Evolutionary conservation across 495 filamentous ascomycete species (phyloP).

Genomic region (Elasticomyces elasticus): DNA sequence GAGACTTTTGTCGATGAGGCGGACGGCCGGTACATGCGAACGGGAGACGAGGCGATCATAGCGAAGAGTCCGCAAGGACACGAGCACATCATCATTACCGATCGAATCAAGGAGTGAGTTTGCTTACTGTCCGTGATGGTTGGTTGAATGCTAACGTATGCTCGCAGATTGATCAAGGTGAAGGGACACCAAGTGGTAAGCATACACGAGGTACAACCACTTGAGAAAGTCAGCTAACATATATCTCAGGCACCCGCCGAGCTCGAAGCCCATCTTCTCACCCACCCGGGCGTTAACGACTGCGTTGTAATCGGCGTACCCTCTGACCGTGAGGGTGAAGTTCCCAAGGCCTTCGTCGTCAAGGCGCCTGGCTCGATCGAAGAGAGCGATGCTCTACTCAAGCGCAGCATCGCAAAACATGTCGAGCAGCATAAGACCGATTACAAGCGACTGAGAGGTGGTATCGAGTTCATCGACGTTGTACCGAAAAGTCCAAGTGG

Average conservation of each 20-base stretch:
- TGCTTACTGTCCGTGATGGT: neutral
- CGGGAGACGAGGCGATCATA: slow-evolving; percentile 75
- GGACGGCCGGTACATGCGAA: slow-evolving; percentile 62
- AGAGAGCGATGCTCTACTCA: slow-evolving; percentile 48
- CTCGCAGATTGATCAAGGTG: slow-evolving; percentile 62
- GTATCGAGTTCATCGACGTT: slow-evolving; percentile 62
- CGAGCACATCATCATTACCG: slow-evolving; percentile 76
- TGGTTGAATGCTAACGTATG: neutral
- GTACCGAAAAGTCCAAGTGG: slow-evolving; percentile 88
- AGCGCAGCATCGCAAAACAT: slow-evolving; percentile 58
- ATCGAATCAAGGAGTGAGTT: slow-evolving; percentile 68
- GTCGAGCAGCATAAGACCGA: slow-evolving; percentile 75
- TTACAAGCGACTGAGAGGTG: slow-evolving; percentile 85
- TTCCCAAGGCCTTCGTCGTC: slow-evolving; percentile 81
- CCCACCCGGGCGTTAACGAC: slow-evolving; percentile 71
- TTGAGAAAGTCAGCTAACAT: neutral
- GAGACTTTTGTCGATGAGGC: slow-evolving; percentile 70
- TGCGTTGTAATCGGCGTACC: slow-evolving; percentile 75
- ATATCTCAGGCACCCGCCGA: slow-evolving; percentile 59
- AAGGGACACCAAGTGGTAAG: slow-evolving; percentile 60
- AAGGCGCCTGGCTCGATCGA: slow-evolving; percentile 54
- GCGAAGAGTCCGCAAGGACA: slow-evolving; percentile 49
- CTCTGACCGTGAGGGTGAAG: slow-evolving; percentile 65
- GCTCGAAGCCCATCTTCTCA: slow-evolving; percentile 78
- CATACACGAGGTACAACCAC: neutral